Percentiles rank a stretch among this genome's conserved stretches.
These are phyloP conservation scores for Rhododendron mucronatum DNA, from an alignment of 148 eudicot species.

Conservation along the genomic window DNA sequence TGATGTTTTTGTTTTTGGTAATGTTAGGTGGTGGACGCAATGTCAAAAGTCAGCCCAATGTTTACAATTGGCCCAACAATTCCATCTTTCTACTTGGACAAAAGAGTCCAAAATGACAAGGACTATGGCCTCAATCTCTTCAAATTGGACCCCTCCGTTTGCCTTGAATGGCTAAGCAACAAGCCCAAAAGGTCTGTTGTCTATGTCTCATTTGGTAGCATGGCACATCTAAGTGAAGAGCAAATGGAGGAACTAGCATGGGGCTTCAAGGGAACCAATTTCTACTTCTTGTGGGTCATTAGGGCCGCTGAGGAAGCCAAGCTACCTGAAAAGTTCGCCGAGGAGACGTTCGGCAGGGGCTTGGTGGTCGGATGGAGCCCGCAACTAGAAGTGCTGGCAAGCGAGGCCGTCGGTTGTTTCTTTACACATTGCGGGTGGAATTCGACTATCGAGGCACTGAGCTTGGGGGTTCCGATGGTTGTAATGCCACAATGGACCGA, in stretches of 20 bases:
- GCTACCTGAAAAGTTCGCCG: slow-evolving; percentile 11
- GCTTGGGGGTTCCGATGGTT: slow-evolving; percentile 39
- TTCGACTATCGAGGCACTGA: slow-evolving; percentile 33
- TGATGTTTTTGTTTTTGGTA: too few relatives aligned
- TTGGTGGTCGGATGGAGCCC: slow-evolving; percentile 34
- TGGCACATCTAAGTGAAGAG: slow-evolving; percentile 20
- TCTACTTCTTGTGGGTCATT: slow-evolving; percentile 36
- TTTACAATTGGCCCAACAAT: too few relatives aligned
- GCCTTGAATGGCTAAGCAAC: slow-evolving; percentile 29
- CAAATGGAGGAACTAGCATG: slow-evolving; percentile 44
- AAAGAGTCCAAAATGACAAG: slow-evolving; percentile 19
- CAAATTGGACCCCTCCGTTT: slow-evolving; percentile 6
- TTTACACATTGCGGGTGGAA: slow-evolving; percentile 50
- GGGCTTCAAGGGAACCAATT: slow-evolving; percentile 19
- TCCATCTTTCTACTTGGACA: too few relatives aligned
- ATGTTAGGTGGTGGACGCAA: slow-evolving; percentile 29
- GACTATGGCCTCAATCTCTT: slow-evolving; percentile 33
- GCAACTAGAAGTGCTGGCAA: slow-evolving; percentile 37
- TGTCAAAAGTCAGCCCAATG: slow-evolving; percentile 29
- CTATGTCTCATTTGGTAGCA: slow-evolving; percentile 49
- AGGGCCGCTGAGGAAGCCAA: slow-evolving; percentile 24
- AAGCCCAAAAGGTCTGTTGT: slow-evolving; percentile 41
- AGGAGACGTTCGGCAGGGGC: slow-evolving; percentile 20
- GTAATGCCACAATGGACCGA: slow-evolving; percentile 55
- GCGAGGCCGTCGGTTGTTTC: slow-evolving; percentile 34